A percentile compares a stretch with the other conserved stretches of the same genome.
Evolutionary conservation across 495 filamentous ascomycete species (phyloP).

Genomic region (Diplogelasinospora grovesii): DNA sequence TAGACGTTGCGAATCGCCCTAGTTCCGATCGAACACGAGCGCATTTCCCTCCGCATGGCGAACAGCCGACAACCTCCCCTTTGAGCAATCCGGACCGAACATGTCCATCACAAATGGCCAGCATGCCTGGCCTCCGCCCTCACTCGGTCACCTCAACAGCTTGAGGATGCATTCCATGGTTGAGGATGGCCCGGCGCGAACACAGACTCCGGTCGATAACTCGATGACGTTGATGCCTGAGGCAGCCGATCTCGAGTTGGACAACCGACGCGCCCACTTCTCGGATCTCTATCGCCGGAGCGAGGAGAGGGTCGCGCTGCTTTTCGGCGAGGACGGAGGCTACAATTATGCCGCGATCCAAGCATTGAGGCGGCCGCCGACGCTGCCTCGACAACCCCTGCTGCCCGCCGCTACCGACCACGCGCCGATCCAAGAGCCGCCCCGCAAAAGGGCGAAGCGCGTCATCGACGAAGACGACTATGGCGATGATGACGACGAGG

Average conservation of each 20-base stretch:
- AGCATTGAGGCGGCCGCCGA: conserved; percentile 29
- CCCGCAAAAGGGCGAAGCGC: conserved; percentile 44
- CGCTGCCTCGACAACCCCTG: conserved; percentile 23
- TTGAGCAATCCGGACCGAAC: conserved; percentile 29
- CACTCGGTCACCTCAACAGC: conserved; percentile 27
- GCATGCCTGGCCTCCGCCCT: conserved; percentile 39
- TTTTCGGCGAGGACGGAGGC: conserved; percentile 75
- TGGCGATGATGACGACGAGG: conserved; percentile 80
- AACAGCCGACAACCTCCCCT: conserved; percentile 25
- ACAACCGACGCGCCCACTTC: conserved; percentile 38
- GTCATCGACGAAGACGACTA: conserved; percentile 70
- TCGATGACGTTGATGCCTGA: conserved; percentile 40
- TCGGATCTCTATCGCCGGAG: conserved; percentile 34
- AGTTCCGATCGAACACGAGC: conserved; percentile 39
- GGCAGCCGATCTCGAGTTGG: conserved; percentile 44
- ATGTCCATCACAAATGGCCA: conserved; percentile 49
- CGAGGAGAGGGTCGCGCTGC: conserved; percentile 47
- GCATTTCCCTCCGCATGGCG: conserved; percentile 44
- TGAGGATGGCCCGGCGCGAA: conserved; percentile 34
- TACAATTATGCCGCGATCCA: conserved; percentile 35
- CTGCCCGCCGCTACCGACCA: conserved; percentile 42
- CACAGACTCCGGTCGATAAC: conserved; percentile 31
- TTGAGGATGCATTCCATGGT: conserved; percentile 20
- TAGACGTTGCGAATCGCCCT: conserved; percentile 29
- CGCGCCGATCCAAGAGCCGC: conserved; percentile 39